Conservation (phyloP, 495 filamentous ascomycete species). For the Daldinia bambusicola region DNA sequence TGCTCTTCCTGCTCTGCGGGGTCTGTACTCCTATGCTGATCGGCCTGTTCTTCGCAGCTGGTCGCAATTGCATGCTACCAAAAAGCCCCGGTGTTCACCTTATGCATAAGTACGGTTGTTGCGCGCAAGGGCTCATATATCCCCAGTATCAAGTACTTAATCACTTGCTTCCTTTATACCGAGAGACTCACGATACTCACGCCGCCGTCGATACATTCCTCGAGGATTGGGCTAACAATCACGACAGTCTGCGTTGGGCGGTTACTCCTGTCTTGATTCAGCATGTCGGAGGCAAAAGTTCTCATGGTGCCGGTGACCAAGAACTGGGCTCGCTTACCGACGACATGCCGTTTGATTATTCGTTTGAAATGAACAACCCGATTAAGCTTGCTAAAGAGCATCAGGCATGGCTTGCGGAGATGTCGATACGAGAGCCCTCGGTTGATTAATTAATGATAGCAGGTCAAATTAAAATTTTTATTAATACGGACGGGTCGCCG, state of each 20-base stretch:
- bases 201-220: constrained; percentile 58
- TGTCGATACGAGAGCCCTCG: background rate
- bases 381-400: constrained; percentile 35
- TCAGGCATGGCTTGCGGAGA: constrained; percentile 21
- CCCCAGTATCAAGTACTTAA: constrained; percentile 53
- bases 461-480: too few relatives aligned
- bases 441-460: background rate
- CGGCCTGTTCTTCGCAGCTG: constrained; percentile 52
- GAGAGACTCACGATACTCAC: constrained; percentile 46
- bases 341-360: constrained; percentile 43
- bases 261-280: constrained; percentile 62
- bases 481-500: too few relatives aligned
- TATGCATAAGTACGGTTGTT: constrained; percentile 65
- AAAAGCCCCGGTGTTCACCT: constrained; percentile 36
- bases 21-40: constrained; percentile 47
- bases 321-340: constrained; percentile 36
- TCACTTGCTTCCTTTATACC: constrained; percentile 55
- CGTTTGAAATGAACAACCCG: constrained; percentile 40
- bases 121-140: constrained; percentile 52
- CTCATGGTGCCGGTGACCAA: constrained; percentile 39
- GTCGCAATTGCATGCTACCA: constrained; percentile 46
- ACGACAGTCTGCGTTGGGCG: constrained; percentile 58
- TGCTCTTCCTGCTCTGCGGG: constrained; percentile 34
- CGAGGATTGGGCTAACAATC: constrained; percentile 56
- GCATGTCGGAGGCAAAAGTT: constrained; percentile 43